Evolutionary conservation across 345 rosid genomes (phyloP).

Genomic region (Rhodamnia rubescens): DNA sequence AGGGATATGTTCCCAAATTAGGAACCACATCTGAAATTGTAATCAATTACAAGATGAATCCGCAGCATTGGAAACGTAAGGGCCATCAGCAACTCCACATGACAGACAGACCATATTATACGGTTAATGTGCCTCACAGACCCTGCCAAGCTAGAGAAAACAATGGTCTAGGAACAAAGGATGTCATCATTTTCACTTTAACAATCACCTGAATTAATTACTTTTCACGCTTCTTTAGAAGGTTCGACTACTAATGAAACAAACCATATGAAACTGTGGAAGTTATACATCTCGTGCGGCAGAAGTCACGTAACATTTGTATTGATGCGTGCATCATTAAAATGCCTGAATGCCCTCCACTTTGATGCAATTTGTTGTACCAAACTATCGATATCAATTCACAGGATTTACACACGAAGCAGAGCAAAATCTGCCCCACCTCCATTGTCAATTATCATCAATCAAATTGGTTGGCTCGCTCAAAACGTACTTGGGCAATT

Average conservation of each 20-base stretch:
- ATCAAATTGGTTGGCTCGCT: slow-evolving; percentile 77
- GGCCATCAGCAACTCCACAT: background rate
- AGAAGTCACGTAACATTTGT: background rate
- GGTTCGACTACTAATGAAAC: background rate
- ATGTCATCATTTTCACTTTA: background rate
- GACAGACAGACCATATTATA: background rate
- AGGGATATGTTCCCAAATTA: background rate
- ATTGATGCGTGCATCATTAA: background rate
- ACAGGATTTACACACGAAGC: slow-evolving; percentile 23
- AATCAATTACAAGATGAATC: background rate
- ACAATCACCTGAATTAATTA: background rate
- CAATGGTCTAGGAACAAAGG: background rate
- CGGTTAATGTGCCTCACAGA: background rate
- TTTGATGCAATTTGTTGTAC: background rate
- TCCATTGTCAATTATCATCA: slow-evolving; percentile 14
- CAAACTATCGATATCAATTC: slow-evolving; percentile 2
- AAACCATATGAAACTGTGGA: background rate
- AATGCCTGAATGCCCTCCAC: background rate
- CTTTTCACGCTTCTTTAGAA: background rate
- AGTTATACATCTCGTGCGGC: background rate
- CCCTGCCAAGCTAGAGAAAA: background rate
- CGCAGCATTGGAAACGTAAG: background rate
- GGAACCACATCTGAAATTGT: background rate
- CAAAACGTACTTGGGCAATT: slow-evolving; percentile 70
- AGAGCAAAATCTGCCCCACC: background rate